phyloP scores from a whole-genome alignment of 352 stramenopile species.

The Phytophthora boehmeriae region DNA sequence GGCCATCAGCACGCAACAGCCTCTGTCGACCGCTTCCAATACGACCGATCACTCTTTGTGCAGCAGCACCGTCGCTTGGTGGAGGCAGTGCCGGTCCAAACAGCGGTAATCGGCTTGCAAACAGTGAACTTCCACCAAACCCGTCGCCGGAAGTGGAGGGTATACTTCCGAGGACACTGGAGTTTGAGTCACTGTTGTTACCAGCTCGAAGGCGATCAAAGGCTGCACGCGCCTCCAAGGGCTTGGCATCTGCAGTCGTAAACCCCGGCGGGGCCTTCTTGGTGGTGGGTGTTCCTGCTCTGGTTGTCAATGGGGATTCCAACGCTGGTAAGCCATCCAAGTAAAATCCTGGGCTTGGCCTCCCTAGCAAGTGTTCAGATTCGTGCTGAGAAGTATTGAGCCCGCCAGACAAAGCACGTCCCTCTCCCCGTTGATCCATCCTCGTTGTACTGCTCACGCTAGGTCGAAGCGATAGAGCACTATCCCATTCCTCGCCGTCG shows the following conservation, averaged over 20 bases:
- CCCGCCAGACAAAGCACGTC: background rate
- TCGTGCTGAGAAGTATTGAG: background rate
- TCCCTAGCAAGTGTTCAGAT: constrained; percentile 18
- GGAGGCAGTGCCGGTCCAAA: constrained; percentile 39
- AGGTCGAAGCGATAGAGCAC: constrained; percentile 18
- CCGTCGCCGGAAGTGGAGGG: constrained; percentile 3
- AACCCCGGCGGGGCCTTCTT: constrained; percentile 62
- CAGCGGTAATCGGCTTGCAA: constrained; percentile 51
- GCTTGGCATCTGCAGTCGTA: constrained; percentile 60
- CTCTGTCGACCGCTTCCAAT: constrained; percentile 36
- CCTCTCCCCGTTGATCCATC: constrained; percentile 10
- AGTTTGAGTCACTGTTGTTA: background rate
- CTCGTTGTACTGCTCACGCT: constrained; percentile 4
- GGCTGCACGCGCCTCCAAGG: constrained; percentile 47
- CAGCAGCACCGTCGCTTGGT: constrained; percentile 4
- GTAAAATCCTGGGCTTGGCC: constrained; percentile 5
- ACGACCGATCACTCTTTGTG: constrained; percentile 18
- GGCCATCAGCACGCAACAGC: constrained; percentile 5
- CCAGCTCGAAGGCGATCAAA: constrained; percentile 47
- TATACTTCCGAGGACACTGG: background rate
- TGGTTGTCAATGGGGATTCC: constrained; percentile 2
- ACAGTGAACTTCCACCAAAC: constrained; percentile 30
- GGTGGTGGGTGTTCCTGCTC: constrained; percentile 1
- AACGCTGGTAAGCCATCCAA: constrained; percentile 25
- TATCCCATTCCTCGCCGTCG: constrained; percentile 21